Evolutionary conservation across 805 yeast species (phyloP).

Genomic region (Kodamaea laetipori): DNA sequence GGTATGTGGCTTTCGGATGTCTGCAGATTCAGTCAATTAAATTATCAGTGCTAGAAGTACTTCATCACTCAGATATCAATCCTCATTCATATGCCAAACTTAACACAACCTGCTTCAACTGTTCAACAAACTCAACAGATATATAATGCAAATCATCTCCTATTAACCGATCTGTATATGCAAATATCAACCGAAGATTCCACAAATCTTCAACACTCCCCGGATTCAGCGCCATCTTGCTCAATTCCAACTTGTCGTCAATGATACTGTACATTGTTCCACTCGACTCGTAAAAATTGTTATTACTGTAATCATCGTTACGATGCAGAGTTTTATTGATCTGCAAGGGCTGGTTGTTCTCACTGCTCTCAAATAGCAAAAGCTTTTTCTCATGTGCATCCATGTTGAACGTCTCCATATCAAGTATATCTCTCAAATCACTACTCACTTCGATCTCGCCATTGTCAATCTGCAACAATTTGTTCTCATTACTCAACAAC

Average conservation of each 20-base stretch:
- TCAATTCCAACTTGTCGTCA: conserved; percentile 58
- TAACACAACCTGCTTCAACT: conserved; percentile 50
- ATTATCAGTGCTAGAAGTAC: too few species aligned
- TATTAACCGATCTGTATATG: conserved; percentile 52
- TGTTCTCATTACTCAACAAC: conserved; percentile 38
- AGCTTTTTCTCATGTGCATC: conserved; percentile 33
- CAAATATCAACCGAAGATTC: conserved; percentile 63
- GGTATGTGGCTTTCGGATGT: too few species aligned
- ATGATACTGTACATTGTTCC: conserved; percentile 39
- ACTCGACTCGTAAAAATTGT: neutral
- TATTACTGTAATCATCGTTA: conserved; percentile 1
- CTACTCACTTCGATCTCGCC: conserved; percentile 28
- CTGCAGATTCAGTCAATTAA: too few species aligned
- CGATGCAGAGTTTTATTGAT: neutral
- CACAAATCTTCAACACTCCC: conserved; percentile 55
- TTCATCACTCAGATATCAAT: too few species aligned
- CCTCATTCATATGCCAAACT: conserved; percentile 1
- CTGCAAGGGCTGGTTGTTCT: neutral
- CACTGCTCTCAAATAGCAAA: conserved; percentile 26
- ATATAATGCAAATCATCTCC: conserved; percentile 46
- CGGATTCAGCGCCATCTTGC: conserved; percentile 44
- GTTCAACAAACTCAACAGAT: conserved; percentile 53
- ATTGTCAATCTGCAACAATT: conserved; percentile 27
- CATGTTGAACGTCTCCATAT: conserved; percentile 27
- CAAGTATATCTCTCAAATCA: conserved; percentile 27